phyloP scores from a whole-genome alignment of 2,329 filamentous ascomycete species.

The Teratosphaeria zuluensis region DNA sequence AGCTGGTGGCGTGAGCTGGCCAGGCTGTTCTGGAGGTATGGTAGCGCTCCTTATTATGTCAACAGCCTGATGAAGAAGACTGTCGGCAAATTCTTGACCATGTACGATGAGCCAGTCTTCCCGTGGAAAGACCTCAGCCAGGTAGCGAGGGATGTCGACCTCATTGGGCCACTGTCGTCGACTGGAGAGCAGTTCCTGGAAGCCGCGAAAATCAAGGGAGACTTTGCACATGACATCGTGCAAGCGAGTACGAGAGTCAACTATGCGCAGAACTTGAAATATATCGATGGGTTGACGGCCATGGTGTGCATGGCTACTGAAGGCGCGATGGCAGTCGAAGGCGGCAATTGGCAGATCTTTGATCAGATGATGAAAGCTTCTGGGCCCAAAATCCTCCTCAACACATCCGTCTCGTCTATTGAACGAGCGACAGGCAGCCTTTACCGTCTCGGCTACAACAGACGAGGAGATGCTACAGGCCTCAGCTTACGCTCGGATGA shows the following conservation, averaged over 20 bases:
- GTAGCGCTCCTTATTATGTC: constrained; percentile 64
- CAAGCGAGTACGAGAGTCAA: constrained; percentile 90
- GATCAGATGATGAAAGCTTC: constrained; percentile 64
- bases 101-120: constrained; percentile 76
- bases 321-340: constrained; percentile 66
- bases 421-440: neutral
- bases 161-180: constrained; percentile 45
- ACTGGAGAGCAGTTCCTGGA: constrained; percentile 67
- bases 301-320: constrained; percentile 89
- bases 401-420: constrained; percentile 50
- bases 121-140: constrained; percentile 71
- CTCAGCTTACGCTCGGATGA: constrained; percentile 9
- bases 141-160: constrained; percentile 55
- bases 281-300: constrained; percentile 80
- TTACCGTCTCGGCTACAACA: neutral
- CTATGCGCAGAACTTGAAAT: constrained; percentile 79
- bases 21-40: constrained; percentile 79
- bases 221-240: constrained; percentile 71
- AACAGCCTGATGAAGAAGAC: constrained; percentile 62
- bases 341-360: constrained; percentile 95
- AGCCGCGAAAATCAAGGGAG: constrained; percentile 54
- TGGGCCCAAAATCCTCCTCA: constrained; percentile 50
- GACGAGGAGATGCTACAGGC: neutral
- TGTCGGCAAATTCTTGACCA: constrained; percentile 61
- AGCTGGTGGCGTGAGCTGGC: constrained; percentile 69